Evolutionary conservation across 495 filamentous ascomycete genomes (phyloP).

Genomic region (Penicillium alfredii): DNA sequence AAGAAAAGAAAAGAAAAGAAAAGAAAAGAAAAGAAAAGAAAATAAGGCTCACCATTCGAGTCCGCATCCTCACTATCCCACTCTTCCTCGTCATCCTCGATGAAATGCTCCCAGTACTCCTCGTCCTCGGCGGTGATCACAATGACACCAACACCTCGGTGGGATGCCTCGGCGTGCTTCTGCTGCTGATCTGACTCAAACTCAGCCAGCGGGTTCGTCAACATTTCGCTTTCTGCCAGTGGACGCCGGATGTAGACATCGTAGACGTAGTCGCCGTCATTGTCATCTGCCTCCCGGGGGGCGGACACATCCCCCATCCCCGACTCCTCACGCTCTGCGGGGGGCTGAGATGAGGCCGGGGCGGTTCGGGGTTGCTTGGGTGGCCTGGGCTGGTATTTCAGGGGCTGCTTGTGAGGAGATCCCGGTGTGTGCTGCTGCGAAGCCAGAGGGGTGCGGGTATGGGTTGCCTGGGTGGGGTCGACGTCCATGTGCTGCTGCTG

Average conservation of each 20-base stretch:
- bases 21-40: conserved; percentile 3
- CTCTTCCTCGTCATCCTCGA: conserved; percentile 50
- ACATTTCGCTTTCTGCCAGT: conserved; percentile 23
- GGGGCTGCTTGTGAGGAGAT: conserved; percentile 23
- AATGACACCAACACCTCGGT: conserved; percentile 49
- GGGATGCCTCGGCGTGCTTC: conserved; percentile 26
- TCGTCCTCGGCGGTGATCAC: conserved; percentile 55
- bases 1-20: too few species aligned
- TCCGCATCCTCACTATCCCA: conserved; percentile 58
- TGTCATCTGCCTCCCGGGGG: conserved; percentile 23
- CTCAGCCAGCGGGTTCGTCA: conserved; percentile 31
- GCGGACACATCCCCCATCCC: conserved; percentile 9
- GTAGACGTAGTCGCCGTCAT: conserved; percentile 55
- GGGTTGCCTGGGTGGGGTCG: conserved; percentile 1
- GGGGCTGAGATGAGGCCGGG: conserved; percentile 8
- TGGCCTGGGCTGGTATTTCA: conserved; percentile 35
- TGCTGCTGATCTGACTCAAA: conserved; percentile 27
- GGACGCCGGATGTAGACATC: conserved; percentile 55
- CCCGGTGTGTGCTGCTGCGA: conserved; percentile 1
- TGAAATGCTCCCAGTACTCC: conserved; percentile 51
- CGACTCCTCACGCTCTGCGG: neutral
- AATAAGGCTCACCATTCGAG: conserved; percentile 46
- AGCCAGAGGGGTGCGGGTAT: neutral
- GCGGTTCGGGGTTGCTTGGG: conserved; percentile 28
- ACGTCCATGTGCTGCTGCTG: conserved; percentile 17